Evolutionary conservation across 2,329 filamentous ascomycete species (phyloP), one percentile per base, ranked within the genome.

Genomic region (Colletotrichum sp.): DNA sequence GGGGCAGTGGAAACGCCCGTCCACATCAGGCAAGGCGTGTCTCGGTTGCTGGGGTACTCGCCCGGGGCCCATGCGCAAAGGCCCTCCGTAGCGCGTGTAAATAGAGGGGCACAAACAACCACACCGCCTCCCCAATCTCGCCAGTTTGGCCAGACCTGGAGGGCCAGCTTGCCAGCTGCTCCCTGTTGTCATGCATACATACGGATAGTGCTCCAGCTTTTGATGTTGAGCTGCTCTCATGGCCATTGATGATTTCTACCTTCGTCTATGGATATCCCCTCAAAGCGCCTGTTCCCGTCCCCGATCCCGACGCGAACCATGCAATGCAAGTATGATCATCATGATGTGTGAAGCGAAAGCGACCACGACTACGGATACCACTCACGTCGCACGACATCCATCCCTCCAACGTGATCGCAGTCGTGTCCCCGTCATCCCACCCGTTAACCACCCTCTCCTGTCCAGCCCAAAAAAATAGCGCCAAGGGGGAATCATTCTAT

Each of bases 51-150:
- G 58, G 67, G 67, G 67, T 61, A 16, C n/a, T 34, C 26, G 57
- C 13, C 57, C 36, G 38, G 67, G 57, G 67, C 26, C 36, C 57
- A 28, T 48, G 36, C 34, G 36, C 43, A 28, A 2, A 8, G n/a
- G 2, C 26, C 32, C 43, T 26, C 28, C 18, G 26, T 61, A 70
- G 26, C 24, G 26, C 24, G 57, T n/a, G 38, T 70, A 52, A 61
- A 70, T 55, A 70, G 34, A 63, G 34, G 67, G 36, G 57, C 57
- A 70, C 10, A 61, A 69, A 57, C n/a, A 26, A 70, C 38, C 36
- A 52, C 67, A 70, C 67, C 57, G 67, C 57, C 67, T 70, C 55
- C 67, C 26, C 57, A 52, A 63, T 70, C 57, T 70, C 67, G 34
- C 34, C 26, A 64, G 43, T 52, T 52, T 52, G 43, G n/a, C 43